phyloP scores from a whole-genome alignment of 306 rosid species.

The Quercus alba region DNA sequence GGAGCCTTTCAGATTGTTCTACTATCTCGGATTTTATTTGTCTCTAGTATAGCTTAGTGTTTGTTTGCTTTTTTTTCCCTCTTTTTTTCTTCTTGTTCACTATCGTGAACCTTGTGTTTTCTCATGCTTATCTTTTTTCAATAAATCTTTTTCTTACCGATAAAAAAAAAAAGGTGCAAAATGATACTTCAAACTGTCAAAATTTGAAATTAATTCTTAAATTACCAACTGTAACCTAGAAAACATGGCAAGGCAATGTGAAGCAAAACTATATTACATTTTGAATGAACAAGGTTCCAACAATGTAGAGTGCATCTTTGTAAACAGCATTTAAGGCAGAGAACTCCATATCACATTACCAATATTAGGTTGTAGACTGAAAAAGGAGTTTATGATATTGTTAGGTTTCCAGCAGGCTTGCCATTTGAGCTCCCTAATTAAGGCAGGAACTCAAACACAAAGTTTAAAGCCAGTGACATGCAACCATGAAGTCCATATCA shows the following conservation, averaged over 20 bases:
- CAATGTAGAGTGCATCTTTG: not conserved
- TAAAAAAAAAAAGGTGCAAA: too few relatives aligned
- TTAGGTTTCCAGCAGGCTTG: not conserved
- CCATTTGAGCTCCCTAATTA: not conserved
- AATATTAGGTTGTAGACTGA: not conserved
- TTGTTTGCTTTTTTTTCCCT: too few relatives aligned
- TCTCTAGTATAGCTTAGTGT: too few relatives aligned
- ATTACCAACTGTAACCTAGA: not conserved
- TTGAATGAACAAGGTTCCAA: not conserved
- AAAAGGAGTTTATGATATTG: not conserved
- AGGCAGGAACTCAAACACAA: slow-evolving; percentile 5
- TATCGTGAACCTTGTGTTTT: too few relatives aligned
- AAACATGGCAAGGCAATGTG: not conserved
- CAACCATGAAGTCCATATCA: slow-evolving; percentile 4
- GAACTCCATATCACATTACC: not conserved
- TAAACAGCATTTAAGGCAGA: not conserved
- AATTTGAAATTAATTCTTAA: not conserved
- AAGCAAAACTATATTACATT: not conserved
- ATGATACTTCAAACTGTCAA: not conserved
- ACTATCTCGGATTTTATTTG: too few relatives aligned
- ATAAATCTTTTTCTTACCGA: too few relatives aligned
- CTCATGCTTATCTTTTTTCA: too few relatives aligned
- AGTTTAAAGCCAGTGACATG: slow-evolving; percentile 14
- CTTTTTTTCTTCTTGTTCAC: too few relatives aligned
- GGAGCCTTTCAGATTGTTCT: too few relatives aligned